These are phyloP conservation scores for Wickerhamiella alocasiicola DNA, from an alignment of 805 yeast species.

Conservation along the genomic window DNA sequence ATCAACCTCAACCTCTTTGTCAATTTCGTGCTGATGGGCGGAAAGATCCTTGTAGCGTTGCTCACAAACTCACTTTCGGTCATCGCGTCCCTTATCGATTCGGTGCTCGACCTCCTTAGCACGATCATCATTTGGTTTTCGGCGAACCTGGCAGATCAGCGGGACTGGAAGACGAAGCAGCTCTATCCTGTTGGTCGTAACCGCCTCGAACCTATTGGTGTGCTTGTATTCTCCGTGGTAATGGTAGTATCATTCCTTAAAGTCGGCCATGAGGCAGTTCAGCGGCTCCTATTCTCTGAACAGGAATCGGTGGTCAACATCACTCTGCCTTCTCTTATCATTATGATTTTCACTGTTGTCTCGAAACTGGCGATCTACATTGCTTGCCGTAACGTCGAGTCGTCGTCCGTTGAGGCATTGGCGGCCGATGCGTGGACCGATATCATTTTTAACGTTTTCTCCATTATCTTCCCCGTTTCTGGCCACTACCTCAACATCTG, in stretches of 20 bases:
- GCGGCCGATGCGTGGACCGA: constrained; percentile 78
- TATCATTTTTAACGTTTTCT: constrained; percentile 57
- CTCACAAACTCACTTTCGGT: constrained; percentile 62
- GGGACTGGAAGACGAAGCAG: constrained; percentile 35
- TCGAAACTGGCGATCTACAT: constrained; percentile 49
- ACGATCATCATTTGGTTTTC: constrained; percentile 59
- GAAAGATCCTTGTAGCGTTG: constrained; percentile 48
- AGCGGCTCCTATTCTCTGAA: constrained; percentile 34
- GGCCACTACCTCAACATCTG: constrained; percentile 43
- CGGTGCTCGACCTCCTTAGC: constrained; percentile 59
- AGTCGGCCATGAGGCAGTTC: constrained; percentile 52
- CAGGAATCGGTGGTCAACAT: constrained; percentile 32
- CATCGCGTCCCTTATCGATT: constrained; percentile 67
- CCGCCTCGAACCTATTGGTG: constrained; percentile 67
- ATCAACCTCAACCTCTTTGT: constrained; percentile 51
- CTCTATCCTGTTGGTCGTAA: constrained; percentile 56
- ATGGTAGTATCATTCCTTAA: constrained; percentile 62
- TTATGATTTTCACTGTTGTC: constrained; percentile 53
- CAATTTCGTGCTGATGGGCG: constrained; percentile 43
- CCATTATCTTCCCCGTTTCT: constrained; percentile 54
- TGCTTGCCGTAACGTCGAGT: constrained; percentile 48
- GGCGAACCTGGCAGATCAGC: constrained; percentile 31
- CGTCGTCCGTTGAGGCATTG: constrained; percentile 62
- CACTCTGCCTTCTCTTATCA: constrained; percentile 38
- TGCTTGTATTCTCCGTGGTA: constrained; percentile 56